These are phyloP conservation scores for Botrytis cinerea DNA, from an alignment of 2,329 filamentous ascomycete species.

Conservation along the genomic window DNA sequence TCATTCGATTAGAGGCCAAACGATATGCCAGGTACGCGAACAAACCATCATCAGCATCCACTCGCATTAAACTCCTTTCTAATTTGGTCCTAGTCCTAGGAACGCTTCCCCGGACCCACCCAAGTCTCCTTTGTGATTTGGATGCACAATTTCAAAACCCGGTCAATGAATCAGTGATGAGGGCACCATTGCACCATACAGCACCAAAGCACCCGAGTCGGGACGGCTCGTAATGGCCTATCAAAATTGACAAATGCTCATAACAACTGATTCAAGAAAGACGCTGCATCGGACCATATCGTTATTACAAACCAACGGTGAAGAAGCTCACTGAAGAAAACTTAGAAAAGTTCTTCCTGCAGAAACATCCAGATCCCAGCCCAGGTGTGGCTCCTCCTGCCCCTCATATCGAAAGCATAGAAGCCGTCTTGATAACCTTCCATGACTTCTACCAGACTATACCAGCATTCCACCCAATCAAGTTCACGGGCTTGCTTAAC, in stretches of 20 bases:
- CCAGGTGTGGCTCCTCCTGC: conserved; percentile 1
- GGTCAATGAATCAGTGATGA: conserved; percentile 17
- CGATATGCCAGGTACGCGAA: conserved; percentile 24
- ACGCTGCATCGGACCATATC: not conserved
- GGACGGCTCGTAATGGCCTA: conserved; percentile 4
- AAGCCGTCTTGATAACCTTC: conserved; percentile 21
- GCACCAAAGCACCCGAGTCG: not conserved
- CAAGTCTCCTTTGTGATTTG: conserved; percentile 5
- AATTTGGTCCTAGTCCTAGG: conserved; percentile 19
- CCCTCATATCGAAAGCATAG: conserved; percentile 17
- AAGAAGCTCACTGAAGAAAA: conserved; percentile 2
- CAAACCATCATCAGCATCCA: conserved; percentile 10
- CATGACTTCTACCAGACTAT: conserved; percentile 19
- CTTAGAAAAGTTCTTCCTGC: conserved; percentile 13
- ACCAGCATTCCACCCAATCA: conserved; percentile 13
- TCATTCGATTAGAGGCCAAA: conserved; percentile 18
- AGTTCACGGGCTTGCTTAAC: not conserved
- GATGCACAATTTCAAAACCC: conserved; percentile 21
- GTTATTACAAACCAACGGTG: conserved; percentile 10
- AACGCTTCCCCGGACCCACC: conserved; percentile 25
- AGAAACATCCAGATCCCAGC: conserved; percentile 16
- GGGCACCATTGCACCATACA: conserved; percentile 2
- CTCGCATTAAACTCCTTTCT: conserved; percentile 1
- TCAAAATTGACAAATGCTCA: not conserved
- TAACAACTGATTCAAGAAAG: not conserved